phyloP scores from a whole-genome alignment of 2,329 filamentous ascomycete genomes.

The Didymella pinodella region DNA sequence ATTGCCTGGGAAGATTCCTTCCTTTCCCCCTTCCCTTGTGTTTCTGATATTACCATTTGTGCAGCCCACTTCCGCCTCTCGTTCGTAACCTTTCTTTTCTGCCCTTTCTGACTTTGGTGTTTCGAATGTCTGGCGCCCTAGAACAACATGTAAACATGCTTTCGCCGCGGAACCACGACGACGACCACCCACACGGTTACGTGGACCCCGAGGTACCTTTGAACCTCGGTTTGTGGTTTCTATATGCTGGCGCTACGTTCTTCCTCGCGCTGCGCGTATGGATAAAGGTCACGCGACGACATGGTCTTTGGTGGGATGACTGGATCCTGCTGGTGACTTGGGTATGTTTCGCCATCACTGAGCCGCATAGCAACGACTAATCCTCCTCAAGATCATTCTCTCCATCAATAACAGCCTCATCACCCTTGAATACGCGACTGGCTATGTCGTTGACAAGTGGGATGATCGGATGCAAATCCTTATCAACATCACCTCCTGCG shows the following conservation, averaged over 20 bases:
- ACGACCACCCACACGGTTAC: slow-evolving; percentile 32
- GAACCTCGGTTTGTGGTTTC: slow-evolving; percentile 51
- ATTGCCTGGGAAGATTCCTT: slow-evolving; percentile 22
- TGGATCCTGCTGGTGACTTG: slow-evolving; percentile 50
- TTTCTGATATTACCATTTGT: slow-evolving; percentile 21
- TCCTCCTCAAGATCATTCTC: slow-evolving; percentile 50
- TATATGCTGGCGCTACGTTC: slow-evolving; percentile 48
- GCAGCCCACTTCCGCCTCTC: slow-evolving; percentile 15
- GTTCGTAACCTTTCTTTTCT: slow-evolving; percentile 21
- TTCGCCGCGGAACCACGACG: slow-evolving; percentile 33
- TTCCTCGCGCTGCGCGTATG: slow-evolving; percentile 50
- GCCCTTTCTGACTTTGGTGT: slow-evolving; percentile 11
- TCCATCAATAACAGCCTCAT: slow-evolving; percentile 57
- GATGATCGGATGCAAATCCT: slow-evolving; percentile 63
- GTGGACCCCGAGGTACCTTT: slow-evolving; percentile 48
- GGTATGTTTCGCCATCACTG: slow-evolving; percentile 37
- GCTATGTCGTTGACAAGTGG: slow-evolving; percentile 59
- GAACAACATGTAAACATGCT: slow-evolving; percentile 36
- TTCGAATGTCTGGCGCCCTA: slow-evolving; percentile 21
- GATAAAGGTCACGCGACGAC: slow-evolving; percentile 49
- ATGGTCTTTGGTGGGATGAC: slow-evolving; percentile 54
- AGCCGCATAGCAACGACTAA: slow-evolving; percentile 14
- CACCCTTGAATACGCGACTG: slow-evolving; percentile 57
- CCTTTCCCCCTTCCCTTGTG: slow-evolving; percentile 22
- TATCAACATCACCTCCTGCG: slow-evolving; percentile 56